Conservation (phyloP, 352 stramenopile species). For the Globisporangium uncinulatum region DNA sequence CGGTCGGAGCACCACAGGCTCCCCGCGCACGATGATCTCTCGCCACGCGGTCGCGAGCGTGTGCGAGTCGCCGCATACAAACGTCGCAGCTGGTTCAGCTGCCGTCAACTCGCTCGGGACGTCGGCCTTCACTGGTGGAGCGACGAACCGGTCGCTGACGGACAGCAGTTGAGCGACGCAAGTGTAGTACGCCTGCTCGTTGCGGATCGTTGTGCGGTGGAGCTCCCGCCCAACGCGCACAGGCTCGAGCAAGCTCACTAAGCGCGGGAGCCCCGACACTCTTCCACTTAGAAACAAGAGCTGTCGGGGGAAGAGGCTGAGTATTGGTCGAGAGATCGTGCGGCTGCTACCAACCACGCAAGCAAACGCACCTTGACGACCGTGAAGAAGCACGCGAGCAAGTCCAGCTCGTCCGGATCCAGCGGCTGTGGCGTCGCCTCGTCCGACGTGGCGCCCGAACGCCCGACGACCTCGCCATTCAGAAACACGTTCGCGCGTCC, state of each 20-base stretch:
- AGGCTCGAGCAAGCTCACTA: constrained; percentile 65
- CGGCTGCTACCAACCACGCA: too few species aligned
- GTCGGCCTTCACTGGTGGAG: neutral
- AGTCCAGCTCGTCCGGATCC: constrained; percentile 53
- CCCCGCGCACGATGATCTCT: constrained; percentile 23
- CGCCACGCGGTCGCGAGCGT: constrained; percentile 87
- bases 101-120: constrained; percentile 3
- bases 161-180: constrained; percentile 83
- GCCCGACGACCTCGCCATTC: neutral
- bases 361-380: constrained; percentile 46
- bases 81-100: constrained; percentile 27
- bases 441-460: neutral
- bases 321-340: too few species aligned
- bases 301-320: constrained; percentile 10
- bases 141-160: constrained; percentile 19
- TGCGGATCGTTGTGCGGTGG: constrained; percentile 79
- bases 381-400: constrained; percentile 77
- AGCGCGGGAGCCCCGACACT: constrained; percentile 33
- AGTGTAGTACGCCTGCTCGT: constrained; percentile 86
- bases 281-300: constrained; percentile 73
- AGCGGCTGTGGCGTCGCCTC: constrained; percentile 5
- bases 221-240: constrained; percentile 50
- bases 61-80: constrained; percentile 92
- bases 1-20: constrained; percentile 32
- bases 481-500: constrained; percentile 21